Conservation (phyloP, 192 early-diverging fungal species). For the Backusella sp. region DNA sequence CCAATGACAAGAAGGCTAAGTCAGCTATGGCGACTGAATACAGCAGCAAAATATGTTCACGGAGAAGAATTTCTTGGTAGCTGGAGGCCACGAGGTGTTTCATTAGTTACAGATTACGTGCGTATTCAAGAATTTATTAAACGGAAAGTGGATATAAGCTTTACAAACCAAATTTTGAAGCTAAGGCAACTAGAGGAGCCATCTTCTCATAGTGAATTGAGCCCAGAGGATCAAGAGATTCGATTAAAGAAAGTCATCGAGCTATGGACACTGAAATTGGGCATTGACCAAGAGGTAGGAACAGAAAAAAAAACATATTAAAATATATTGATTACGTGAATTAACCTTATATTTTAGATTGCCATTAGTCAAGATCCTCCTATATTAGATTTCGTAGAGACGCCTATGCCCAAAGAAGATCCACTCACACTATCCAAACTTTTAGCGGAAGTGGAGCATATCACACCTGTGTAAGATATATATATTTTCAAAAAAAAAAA, state of each 20-base stretch:
- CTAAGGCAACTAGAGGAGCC: slow-evolving; percentile 3
- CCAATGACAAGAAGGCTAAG: slow-evolving; percentile 47
- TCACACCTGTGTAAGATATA: slow-evolving; percentile 39
- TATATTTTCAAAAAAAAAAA: not conserved
- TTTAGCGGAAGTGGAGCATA: slow-evolving; percentile 41
- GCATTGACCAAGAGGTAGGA: slow-evolving; percentile 33
- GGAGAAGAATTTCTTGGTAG: slow-evolving; percentile 65
- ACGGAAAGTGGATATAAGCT: slow-evolving; percentile 36
- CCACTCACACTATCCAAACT: slow-evolving; percentile 27
- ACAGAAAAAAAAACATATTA: not conserved
- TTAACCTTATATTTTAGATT: slow-evolving; percentile 20
- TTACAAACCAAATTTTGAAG: slow-evolving; percentile 39
- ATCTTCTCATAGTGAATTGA: not conserved
- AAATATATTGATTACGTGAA: not conserved
- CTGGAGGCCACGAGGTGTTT: slow-evolving; percentile 74
- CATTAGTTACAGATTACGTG: slow-evolving; percentile 55
- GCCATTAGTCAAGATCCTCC: slow-evolving; percentile 49
- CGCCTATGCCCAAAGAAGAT: slow-evolving; percentile 20
- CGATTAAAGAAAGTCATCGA: slow-evolving; percentile 17
- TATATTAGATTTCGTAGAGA: slow-evolving; percentile 1
- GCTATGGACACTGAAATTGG: slow-evolving; percentile 33
- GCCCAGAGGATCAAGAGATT: not conserved
- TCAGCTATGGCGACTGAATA: slow-evolving; percentile 71
- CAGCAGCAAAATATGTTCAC: slow-evolving; percentile 68
- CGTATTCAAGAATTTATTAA: slow-evolving; percentile 27